Evolutionary conservation across 208 protist species (phyloP).

Genomic region (Phytomonas sp.): DNA sequence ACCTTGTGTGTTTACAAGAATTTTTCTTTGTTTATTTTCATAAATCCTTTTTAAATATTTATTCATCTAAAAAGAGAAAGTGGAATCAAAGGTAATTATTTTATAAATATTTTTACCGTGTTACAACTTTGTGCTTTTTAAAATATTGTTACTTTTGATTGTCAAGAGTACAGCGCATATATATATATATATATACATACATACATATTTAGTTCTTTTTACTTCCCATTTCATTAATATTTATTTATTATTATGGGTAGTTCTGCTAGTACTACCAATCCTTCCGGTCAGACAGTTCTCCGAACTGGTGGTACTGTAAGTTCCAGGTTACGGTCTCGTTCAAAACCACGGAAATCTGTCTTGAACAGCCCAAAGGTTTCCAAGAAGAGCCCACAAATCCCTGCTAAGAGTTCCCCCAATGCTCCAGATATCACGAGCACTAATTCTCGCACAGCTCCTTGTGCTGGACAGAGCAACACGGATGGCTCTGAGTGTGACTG

Average conservation of each 20-base stretch:
- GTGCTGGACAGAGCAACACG: not conserved
- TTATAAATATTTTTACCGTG: not conserved
- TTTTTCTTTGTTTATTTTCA: conserved; percentile 1
- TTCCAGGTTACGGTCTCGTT: too few relatives aligned
- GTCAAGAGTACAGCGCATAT: not conserved
- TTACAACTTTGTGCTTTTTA: not conserved
- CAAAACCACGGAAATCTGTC: too few relatives aligned
- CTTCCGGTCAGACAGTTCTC: too few relatives aligned
- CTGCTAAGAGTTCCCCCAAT: not conserved
- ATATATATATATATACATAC: too few relatives aligned
- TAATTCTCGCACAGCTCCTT: not conserved
- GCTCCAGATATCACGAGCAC: not conserved
- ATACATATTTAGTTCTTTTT: too few relatives aligned
- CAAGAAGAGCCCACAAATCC: not conserved
- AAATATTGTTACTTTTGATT: conserved; percentile 1
- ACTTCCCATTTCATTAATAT: too few relatives aligned
- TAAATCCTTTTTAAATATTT: conserved; percentile 7
- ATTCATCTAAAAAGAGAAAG: not conserved
- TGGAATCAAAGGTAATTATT: not conserved
- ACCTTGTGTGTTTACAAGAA: not conserved
- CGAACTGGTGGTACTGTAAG: too few relatives aligned
- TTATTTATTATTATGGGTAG: too few relatives aligned
- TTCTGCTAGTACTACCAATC: too few relatives aligned
- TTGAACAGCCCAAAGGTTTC: not conserved
- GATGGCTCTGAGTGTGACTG: conserved; percentile 22